Percentiles rank a stretch among this genome's conserved stretches.
phyloP scores from a whole-genome alignment of 2,329 filamentous ascomycete species.

The Scytalidium sp. region DNA sequence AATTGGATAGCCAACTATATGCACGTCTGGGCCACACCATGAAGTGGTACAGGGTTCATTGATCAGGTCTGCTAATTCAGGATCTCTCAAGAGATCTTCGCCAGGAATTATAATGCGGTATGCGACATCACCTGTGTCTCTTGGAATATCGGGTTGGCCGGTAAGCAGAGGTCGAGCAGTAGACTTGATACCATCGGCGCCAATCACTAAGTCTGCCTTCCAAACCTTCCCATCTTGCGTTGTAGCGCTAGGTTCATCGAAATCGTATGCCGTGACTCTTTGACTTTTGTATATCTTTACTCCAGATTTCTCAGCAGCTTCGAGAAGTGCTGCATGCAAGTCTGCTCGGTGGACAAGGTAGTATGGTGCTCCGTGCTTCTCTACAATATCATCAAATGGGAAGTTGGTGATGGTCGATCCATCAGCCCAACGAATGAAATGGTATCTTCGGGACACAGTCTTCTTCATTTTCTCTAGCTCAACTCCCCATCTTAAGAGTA shows the following conservation, averaged over 20 bases:
- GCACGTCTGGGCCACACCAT: slow-evolving; percentile 42
- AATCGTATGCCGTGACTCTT: slow-evolving; percentile 17
- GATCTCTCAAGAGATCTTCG: slow-evolving; percentile 33
- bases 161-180: slow-evolving; percentile 22
- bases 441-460: slow-evolving; percentile 18
- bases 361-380: slow-evolving; percentile 28
- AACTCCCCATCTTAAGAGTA: slow-evolving; percentile 21
- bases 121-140: slow-evolving; percentile 38
- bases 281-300: slow-evolving; percentile 21
- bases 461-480: slow-evolving; percentile 25
- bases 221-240: slow-evolving; percentile 15
- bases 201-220: slow-evolving; percentile 31
- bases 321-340: slow-evolving; percentile 29
- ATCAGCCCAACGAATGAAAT: slow-evolving; percentile 24
- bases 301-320: slow-evolving; percentile 23
- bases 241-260: slow-evolving; percentile 15
- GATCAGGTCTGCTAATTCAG: slow-evolving; percentile 32
- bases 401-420: slow-evolving; percentile 22
- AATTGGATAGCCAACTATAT: slow-evolving; percentile 41
- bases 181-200: slow-evolving; percentile 35
- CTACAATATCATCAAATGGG: slow-evolving; percentile 19
- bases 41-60: slow-evolving; percentile 36
- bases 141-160: slow-evolving; percentile 39
- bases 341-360: slow-evolving; percentile 34
- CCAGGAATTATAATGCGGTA: slow-evolving; percentile 41